A percentile compares a stretch with the other conserved stretches of the same genome.
Conservation (phyloP, 352 stramenopile species). For the Globisporangium irregulare region DNA sequence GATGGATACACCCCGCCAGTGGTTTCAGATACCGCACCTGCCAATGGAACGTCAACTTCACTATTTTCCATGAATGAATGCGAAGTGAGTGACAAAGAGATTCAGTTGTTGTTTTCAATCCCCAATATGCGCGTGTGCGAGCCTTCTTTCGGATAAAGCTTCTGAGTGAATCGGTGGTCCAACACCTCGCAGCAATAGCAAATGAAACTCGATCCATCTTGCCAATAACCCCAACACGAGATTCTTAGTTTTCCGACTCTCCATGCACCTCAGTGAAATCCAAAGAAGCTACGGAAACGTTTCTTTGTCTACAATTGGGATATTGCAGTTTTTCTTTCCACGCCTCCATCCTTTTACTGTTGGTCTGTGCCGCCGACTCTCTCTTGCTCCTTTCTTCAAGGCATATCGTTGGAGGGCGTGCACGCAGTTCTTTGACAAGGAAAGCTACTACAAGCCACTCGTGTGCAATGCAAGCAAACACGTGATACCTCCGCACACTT, state of each 20-base stretch:
- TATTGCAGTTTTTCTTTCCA: background rate
- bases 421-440: background rate
- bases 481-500: background rate
- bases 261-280: too few species aligned
- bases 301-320: background rate
- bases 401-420: background rate
- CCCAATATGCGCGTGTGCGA: background rate
- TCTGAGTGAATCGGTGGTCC: background rate
- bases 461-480: background rate
- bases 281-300: too few species aligned
- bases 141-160: background rate
- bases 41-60: background rate
- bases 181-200: too few species aligned
- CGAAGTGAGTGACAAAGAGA: background rate
- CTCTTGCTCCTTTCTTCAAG: slow-evolving; percentile 1
- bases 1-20: background rate
- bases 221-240: too few species aligned
- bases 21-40: background rate
- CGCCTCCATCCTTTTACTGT: background rate
- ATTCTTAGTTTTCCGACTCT: too few species aligned
- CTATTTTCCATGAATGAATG: background rate
- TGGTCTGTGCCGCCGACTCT: background rate
- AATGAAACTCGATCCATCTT: too few species aligned
- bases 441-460: background rate
- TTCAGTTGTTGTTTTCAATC: background rate